Evolutionary conservation across 345 rosid genomes (phyloP).

Genomic region (Euclidium syriacum): DNA sequence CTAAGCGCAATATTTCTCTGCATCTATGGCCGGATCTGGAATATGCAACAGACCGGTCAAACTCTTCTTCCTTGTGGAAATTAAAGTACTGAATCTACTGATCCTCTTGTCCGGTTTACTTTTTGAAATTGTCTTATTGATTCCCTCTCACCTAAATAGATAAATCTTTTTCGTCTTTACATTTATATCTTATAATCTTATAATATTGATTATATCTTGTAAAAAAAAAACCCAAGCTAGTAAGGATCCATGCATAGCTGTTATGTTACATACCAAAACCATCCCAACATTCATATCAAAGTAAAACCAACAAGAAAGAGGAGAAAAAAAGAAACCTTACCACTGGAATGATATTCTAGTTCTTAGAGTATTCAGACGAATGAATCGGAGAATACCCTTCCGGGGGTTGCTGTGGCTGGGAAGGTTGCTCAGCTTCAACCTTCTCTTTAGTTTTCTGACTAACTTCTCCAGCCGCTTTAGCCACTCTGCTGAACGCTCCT

Average conservation of each 20-base stretch:
- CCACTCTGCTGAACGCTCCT: slow-evolving; percentile 71
- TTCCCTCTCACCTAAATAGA: too few relatives aligned
- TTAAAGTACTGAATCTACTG: slow-evolving; percentile 52
- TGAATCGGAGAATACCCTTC: slow-evolving; percentile 46
- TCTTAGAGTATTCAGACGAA: slow-evolving; percentile 30
- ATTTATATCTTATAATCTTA: not conserved
- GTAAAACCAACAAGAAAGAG: slow-evolving; percentile 15
- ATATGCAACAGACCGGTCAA: slow-evolving; percentile 52
- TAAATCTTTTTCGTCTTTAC: not conserved
- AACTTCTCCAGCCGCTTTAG: slow-evolving; percentile 87
- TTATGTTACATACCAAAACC: slow-evolving; percentile 19
- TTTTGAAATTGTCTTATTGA: too few relatives aligned
- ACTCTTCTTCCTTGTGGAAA: slow-evolving; percentile 68
- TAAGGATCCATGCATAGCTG: slow-evolving; percentile 11
- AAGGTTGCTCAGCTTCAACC: slow-evolving; percentile 54
- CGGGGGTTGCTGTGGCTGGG: slow-evolving; percentile 20
- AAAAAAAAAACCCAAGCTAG: not conserved
- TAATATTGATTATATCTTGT: not conserved
- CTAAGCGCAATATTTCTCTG: slow-evolving; percentile 28
- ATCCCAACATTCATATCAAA: slow-evolving; percentile 9
- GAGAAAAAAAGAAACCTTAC: not conserved
- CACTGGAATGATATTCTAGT: slow-evolving; percentile 12
- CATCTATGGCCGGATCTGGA: slow-evolving; percentile 34
- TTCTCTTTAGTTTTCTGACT: slow-evolving; percentile 82
- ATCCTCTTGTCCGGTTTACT: too few relatives aligned